phyloP scores from a whole-genome alignment of 805 yeast genomes.

The Saccharomycopsis microspora region DNA sequence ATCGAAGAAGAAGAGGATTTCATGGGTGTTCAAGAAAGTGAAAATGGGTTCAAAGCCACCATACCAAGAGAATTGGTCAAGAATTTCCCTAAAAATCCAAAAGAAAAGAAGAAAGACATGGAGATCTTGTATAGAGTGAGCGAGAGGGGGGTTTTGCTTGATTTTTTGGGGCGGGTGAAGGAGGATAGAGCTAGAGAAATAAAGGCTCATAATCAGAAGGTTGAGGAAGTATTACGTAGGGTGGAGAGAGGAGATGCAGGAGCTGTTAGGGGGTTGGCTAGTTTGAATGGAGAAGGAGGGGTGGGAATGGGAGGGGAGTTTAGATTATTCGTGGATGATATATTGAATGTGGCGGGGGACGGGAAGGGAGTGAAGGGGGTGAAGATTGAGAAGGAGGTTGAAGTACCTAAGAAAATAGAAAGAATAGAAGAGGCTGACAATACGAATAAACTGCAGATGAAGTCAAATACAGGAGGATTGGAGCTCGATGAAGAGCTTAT shows the following conservation, averaged over 20 bases:
- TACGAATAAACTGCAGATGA: constrained; percentile 3
- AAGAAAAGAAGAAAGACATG: constrained; percentile 19
- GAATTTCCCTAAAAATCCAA: constrained; percentile 1
- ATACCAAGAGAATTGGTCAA: neutral
- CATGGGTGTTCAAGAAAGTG: constrained; percentile 24
- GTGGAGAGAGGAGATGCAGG: constrained; percentile 18
- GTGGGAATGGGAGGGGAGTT: neutral
- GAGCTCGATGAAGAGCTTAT: too few species aligned
- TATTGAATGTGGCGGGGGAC: neutral
- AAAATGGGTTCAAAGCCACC: constrained; percentile 13
- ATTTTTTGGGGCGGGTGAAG: constrained; percentile 49
- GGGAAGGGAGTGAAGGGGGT: constrained; percentile 7
- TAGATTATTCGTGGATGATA: neutral
- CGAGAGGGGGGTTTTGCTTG: constrained; percentile 55
- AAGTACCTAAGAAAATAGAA: constrained; percentile 15
- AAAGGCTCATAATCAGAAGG: constrained; percentile 24
- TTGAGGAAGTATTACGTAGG: constrained; percentile 19
- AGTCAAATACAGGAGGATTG: too few species aligned
- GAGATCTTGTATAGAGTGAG: constrained; percentile 53
- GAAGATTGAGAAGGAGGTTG: constrained; percentile 18
- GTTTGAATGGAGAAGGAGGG: constrained; percentile 26
- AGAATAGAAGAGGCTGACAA: neutral
- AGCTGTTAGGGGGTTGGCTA: constrained; percentile 35
- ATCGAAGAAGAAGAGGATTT: constrained; percentile 33
- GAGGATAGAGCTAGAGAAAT: constrained; percentile 23